A percentile compares a stretch with the other conserved stretches of the same genome.
Conservation (phyloP, 495 filamentous ascomycete genomes). For the Cercophora scortea region DNA sequence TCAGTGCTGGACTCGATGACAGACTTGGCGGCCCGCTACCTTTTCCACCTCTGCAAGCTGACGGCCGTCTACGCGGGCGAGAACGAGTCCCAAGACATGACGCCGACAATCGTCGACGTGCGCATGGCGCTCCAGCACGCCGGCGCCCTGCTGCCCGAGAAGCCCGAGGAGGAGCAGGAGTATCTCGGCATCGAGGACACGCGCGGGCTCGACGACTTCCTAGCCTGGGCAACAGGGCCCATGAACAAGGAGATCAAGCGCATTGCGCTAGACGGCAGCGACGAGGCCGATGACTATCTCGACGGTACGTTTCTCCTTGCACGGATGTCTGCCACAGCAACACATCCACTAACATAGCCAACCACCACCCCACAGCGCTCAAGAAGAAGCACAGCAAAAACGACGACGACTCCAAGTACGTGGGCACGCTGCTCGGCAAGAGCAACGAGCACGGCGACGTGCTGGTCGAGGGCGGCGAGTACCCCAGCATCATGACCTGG, state of each 20-base stretch:
- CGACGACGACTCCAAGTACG: slow-evolving; percentile 67
- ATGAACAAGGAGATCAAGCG: slow-evolving; percentile 60
- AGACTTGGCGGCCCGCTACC: slow-evolving; percentile 66
- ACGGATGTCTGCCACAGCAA: not conserved
- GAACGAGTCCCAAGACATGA: slow-evolving; percentile 27
- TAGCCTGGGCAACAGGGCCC: slow-evolving; percentile 64
- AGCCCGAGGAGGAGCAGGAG: slow-evolving; percentile 27
- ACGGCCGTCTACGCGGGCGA: slow-evolving; percentile 51
- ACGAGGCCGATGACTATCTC: slow-evolving; percentile 59
- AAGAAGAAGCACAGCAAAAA: slow-evolving; percentile 83
- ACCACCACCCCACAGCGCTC: slow-evolving; percentile 35
- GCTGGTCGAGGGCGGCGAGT: slow-evolving; percentile 62
- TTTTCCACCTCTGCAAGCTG: slow-evolving; percentile 56
- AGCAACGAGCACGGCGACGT: slow-evolving; percentile 57
- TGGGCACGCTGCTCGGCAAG: slow-evolving; percentile 71
- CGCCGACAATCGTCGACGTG: slow-evolving; percentile 61
- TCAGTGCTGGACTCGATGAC: slow-evolving; percentile 72
- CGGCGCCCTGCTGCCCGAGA: slow-evolving; percentile 59
- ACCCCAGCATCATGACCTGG: slow-evolving; percentile 64
- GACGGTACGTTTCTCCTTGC: slow-evolving; percentile 37
- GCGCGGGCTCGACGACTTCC: slow-evolving; percentile 62
- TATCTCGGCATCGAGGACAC: slow-evolving; percentile 55
- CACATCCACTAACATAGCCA: not conserved
- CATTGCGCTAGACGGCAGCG: slow-evolving; percentile 47
- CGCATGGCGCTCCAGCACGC: slow-evolving; percentile 73